Evolutionary conservation across 345 rosid genomes (phyloP).

Genomic region (Hibiscus syriacus): DNA sequence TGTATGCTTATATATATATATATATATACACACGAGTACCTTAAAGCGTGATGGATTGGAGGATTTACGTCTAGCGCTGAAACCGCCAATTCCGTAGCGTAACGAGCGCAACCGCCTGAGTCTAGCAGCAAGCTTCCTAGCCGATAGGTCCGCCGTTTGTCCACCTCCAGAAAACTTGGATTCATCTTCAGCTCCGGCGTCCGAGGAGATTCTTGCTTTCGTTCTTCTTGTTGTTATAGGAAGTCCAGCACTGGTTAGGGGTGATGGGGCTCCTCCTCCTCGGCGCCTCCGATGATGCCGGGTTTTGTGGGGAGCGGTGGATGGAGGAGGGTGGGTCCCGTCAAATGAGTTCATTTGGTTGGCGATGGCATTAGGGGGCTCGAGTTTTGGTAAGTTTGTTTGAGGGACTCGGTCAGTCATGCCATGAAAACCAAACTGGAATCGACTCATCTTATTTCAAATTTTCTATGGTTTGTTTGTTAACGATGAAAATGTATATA

Average conservation of each 20-base stretch:
- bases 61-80: constrained; percentile 4
- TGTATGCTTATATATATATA: no score
- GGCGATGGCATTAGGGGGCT: not conserved
- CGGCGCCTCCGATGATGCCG: constrained; percentile 7
- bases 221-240: not conserved
- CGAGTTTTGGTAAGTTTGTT: constrained; percentile 8
- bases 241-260: constrained; percentile 20
- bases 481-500: no score
- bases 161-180: not conserved
- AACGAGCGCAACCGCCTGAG: constrained; percentile 18
- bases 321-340: constrained; percentile 3
- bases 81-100: not conserved
- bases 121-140: constrained; percentile 33
- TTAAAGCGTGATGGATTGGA: constrained; percentile 6
- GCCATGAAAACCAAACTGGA: not conserved
- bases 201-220: not conserved
- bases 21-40: no score
- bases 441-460: not conserved
- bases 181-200: not conserved
- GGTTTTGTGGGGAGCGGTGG: not conserved
- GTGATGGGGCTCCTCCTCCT: constrained; percentile 5
- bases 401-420: not conserved
- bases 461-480: no score
- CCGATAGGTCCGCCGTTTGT: constrained; percentile 12
- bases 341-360: constrained; percentile 18